Base-by-base conservation (phyloP, 352 stramenopile genomes). In the Phytophthora tentaculata region DNA sequence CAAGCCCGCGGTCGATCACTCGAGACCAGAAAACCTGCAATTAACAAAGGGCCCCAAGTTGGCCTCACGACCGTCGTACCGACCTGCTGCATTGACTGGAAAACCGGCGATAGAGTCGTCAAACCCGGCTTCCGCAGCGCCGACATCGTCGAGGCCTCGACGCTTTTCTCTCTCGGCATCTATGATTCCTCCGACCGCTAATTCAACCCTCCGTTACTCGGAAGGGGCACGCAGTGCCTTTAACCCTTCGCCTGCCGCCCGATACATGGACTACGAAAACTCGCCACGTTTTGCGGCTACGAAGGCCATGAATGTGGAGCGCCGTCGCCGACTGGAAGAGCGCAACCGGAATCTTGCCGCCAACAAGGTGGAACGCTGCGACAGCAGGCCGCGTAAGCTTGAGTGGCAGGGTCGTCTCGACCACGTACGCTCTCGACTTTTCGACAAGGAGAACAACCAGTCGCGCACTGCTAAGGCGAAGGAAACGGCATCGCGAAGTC, bases 251-350 rank as follows among this genome's bases (percentile, higher is more conserved):
- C 56, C 50, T 24, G 41, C 58, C 16, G 47, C 71, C 47, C 53
- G 75, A 8, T 82, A 80, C 59, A 65, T 82, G 61, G 61, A 77
- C 58, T 82, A 82, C 54, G 59, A 69, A 7, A 77, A 62, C 20
- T 77, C 75, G 23, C 57, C 68, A 26, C 75, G 71, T n/a, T 82
- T 73, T 26, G 64, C 55, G 12, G 75, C 69, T 37, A 77, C 61
- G 7, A 82, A 80, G 64, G 68, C 71, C 43, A 56, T 53, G 61
- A 82, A 82, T 59, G 19, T 76, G 23, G 68, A 82, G 24, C 75
- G 71, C 10, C 75, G 75, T 17, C 71, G 71, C 22, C 57, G 76
- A 19, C 48, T 78, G 13, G 64, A 82, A 53, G 62, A 81, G 51
- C 63, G 67, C 56, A 77, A 66, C 23, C 69, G 69, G 20, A 69